A percentile compares a stretch with the other conserved stretches of the same genome.
Evolutionary conservation across 2,329 filamentous ascomycete species (phyloP).

Genomic region (Claviceps fusiformis): DNA sequence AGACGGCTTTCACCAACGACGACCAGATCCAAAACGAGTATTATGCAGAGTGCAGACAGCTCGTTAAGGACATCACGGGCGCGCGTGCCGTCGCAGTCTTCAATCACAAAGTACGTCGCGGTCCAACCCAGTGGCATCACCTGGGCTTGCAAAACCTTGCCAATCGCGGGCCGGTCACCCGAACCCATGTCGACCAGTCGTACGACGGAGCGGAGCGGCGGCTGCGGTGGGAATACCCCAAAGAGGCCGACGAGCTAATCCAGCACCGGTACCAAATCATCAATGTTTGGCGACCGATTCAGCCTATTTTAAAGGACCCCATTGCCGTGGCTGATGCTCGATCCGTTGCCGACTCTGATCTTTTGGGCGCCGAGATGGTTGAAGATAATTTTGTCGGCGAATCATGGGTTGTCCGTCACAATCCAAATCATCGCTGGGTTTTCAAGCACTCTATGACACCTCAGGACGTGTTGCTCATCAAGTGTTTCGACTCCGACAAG

Average conservation of each 20-base stretch:
- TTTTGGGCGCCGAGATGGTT: conserved; percentile 35
- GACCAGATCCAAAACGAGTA: conserved; percentile 47
- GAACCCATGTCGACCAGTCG: conserved; percentile 40
- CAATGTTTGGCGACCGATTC: conserved; percentile 29
- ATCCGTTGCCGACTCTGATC: conserved; percentile 35
- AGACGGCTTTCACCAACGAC: conserved; percentile 34
- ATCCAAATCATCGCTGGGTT: conserved; percentile 34
- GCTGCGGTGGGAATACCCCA: conserved; percentile 27
- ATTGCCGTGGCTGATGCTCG: conserved; percentile 38
- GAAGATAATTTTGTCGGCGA: conserved; percentile 36
- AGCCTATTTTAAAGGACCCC: conserved; percentile 31
- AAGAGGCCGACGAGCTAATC: conserved; percentile 25
- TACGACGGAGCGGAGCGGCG: conserved; percentile 25
- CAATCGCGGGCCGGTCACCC: conserved; percentile 31
- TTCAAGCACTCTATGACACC: conserved; percentile 38
- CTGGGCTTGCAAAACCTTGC: conserved; percentile 46
- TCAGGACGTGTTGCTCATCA: conserved; percentile 43
- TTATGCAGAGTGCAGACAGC: conserved; percentile 56
- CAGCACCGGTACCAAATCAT: conserved; percentile 36
- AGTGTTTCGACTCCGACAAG: conserved; percentile 49
- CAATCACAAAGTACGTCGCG: conserved; percentile 56
- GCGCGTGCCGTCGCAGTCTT: conserved; percentile 51
- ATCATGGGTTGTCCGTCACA: conserved; percentile 31
- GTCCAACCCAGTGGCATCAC: conserved; percentile 46
- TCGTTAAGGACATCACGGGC: conserved; percentile 48